Percentiles rank a stretch among this genome's conserved stretches.
These are phyloP conservation scores for Uromyces viciae-fabae DNA, from an alignment of 1,284 basidiomycete genomes.

Conservation along the genomic window DNA sequence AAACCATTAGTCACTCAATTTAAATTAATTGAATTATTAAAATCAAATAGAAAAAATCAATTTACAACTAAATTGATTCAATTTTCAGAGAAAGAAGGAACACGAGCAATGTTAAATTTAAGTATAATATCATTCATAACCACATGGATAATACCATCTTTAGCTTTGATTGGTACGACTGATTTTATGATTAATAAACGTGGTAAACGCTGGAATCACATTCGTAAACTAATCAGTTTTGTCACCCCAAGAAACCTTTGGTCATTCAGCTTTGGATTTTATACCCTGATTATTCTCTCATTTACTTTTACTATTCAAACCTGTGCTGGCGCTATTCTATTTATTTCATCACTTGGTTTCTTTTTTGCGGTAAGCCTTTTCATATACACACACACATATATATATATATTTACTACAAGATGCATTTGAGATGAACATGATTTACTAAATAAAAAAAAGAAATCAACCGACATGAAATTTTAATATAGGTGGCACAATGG, in stretches of 20 bases:
- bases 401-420: background rate
- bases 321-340: background rate
- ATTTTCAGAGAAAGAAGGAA: constrained; percentile 16
- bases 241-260: constrained; percentile 32
- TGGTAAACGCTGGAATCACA: background rate
- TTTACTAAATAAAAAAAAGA: too few species aligned
- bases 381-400: too few species aligned
- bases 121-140: constrained; percentile 15
- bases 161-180: constrained; percentile 3
- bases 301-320: constrained; percentile 34
- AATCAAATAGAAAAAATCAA: background rate
- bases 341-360: constrained; percentile 19
- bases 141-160: background rate
- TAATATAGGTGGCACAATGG: constrained; percentile 27
- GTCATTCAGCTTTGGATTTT: background rate
- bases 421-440: too few species aligned
- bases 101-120: constrained; percentile 16
- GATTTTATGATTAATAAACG: background rate
- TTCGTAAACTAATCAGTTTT: background rate
- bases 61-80: background rate
- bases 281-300: constrained; percentile 16
- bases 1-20: constrained; percentile 17
- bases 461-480: background rate
- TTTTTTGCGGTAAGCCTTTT: constrained; percentile 10
- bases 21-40: background rate